Evolutionary conservation across 176 grass and related monocot genomes (phyloP).

Genomic region (Ensete ventricosum): DNA sequence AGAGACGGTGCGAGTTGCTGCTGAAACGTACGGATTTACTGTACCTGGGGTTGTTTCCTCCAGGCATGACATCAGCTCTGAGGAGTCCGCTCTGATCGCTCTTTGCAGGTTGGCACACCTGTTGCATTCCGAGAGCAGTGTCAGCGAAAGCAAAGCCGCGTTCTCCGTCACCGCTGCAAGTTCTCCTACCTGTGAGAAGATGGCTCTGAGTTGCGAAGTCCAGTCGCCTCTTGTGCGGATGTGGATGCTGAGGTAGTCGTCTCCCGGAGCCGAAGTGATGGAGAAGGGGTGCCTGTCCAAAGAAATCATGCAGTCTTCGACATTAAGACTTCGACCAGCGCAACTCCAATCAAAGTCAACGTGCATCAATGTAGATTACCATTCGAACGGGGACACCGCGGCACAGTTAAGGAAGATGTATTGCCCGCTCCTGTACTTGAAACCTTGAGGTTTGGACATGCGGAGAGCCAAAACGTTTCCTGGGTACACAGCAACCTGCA

Average conservation of each 20-base stretch:
- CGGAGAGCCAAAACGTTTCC: constrained; percentile 78
- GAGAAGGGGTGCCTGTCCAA: constrained; percentile 77
- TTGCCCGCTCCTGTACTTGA: constrained; percentile 92
- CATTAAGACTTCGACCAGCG: too few relatives aligned
- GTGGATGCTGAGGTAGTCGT: constrained; percentile 87
- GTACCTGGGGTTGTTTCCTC: constrained; percentile 30
- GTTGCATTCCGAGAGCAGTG: background rate
- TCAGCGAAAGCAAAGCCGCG: too few relatives aligned
- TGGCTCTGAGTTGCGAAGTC: constrained; percentile 50
- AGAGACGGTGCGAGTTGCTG: background rate
- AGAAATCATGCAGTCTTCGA: too few relatives aligned
- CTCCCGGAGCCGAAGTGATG: constrained; percentile 84
- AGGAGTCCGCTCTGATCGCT: constrained; percentile 57
- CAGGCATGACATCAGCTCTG: constrained; percentile 42
- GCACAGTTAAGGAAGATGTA: constrained; percentile 91
- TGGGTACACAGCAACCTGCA: constrained; percentile 65
- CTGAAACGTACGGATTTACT: too few relatives aligned
- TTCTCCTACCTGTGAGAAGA: constrained; percentile 47
- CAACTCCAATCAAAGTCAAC: too few relatives aligned
- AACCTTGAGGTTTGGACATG: constrained; percentile 70
- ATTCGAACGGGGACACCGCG: constrained; percentile 79
- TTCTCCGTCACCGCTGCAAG: too few relatives aligned
- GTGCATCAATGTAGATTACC: constrained; percentile 23
- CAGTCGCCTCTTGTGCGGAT: constrained; percentile 85
- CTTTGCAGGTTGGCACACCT: constrained; percentile 58